These are phyloP conservation scores for Fragilaria crotonensis DNA, from an alignment of 108 stramenopile species.

Conservation along the genomic window DNA sequence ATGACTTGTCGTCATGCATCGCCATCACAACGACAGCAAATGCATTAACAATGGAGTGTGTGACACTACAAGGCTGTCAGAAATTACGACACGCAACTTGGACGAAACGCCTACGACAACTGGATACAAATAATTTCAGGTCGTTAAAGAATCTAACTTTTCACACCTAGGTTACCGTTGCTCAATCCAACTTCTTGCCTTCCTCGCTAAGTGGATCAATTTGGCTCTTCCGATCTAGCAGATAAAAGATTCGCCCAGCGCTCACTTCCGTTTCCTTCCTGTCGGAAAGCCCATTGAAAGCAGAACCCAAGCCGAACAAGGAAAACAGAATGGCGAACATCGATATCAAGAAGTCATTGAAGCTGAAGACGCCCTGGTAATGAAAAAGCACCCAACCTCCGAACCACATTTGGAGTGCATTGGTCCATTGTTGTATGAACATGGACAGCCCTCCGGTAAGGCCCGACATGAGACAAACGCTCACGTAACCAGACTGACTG, in stretches of 20 bases:
- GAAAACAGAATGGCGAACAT: slow-evolving; percentile 72
- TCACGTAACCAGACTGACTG: slow-evolving; percentile 3
- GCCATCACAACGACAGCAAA: too few species aligned
- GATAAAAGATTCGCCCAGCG: slow-evolving; percentile 58
- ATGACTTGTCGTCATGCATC: too few species aligned
- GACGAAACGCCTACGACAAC: too few species aligned
- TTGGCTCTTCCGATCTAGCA: slow-evolving; percentile 48
- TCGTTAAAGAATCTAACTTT: too few species aligned
- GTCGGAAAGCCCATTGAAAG: slow-evolving; percentile 61
- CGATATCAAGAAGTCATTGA: slow-evolving; percentile 64
- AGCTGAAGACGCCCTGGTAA: slow-evolving; percentile 37
- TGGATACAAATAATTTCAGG: too few species aligned
- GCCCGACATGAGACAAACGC: not conserved
- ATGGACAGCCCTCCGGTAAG: slow-evolving; percentile 18
- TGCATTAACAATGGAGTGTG: too few species aligned
- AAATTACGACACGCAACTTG: too few species aligned
- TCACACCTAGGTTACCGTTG: too few species aligned
- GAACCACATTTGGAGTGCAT: slow-evolving; percentile 62
- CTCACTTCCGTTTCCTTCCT: slow-evolving; percentile 51
- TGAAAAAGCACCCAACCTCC: slow-evolving; percentile 62
- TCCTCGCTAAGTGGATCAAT: slow-evolving; percentile 50
- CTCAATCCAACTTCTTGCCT: slow-evolving; percentile 41
- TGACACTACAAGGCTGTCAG: too few species aligned
- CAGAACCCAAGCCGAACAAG: slow-evolving; percentile 65
- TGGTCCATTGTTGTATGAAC: slow-evolving; percentile 37